phyloP scores from a whole-genome alignment of 805 yeast species.

The Myxozyma udenii region DNA sequence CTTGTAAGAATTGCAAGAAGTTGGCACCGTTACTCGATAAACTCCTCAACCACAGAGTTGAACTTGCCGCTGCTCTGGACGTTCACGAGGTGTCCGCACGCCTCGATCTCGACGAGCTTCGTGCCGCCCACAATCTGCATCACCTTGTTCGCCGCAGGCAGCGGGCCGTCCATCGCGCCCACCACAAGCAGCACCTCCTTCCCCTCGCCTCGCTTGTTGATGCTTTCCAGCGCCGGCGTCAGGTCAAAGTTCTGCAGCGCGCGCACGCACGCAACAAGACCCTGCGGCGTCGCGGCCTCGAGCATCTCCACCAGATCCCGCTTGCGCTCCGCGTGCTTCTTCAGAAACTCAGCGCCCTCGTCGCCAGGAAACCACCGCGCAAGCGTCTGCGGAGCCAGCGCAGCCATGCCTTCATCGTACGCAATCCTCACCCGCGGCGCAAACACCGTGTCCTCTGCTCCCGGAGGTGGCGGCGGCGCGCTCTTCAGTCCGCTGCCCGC shows the following conservation, averaged over 20 bases:
- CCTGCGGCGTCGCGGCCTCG: constrained; percentile 12
- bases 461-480: constrained; percentile 6
- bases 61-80: constrained; percentile 20
- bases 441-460: constrained; percentile 10
- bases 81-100: constrained; percentile 23
- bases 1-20: no score
- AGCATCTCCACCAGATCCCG: constrained; percentile 17
- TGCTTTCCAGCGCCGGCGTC: constrained; percentile 15
- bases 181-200: constrained; percentile 19
- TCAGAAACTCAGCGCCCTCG: constrained; percentile 13
- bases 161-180: constrained; percentile 21
- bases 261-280: constrained; percentile 20
- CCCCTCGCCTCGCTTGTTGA: constrained; percentile 8
- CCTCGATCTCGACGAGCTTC: constrained; percentile 4
- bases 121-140: constrained; percentile 20
- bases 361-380: constrained; percentile 27
- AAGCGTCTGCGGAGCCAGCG: constrained; percentile 19
- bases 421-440: constrained; percentile 20
- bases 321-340: constrained; percentile 8
- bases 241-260: constrained; percentile 26
- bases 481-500: constrained; percentile 15
- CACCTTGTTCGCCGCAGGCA: constrained; percentile 10
- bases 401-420: constrained; percentile 20
- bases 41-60: constrained; percentile 18
- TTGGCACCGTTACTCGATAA: constrained; percentile 14